These are phyloP conservation scores for Clarireedia hainanense DNA, from an alignment of 2,329 filamentous ascomycete genomes.

Conservation along the genomic window DNA sequence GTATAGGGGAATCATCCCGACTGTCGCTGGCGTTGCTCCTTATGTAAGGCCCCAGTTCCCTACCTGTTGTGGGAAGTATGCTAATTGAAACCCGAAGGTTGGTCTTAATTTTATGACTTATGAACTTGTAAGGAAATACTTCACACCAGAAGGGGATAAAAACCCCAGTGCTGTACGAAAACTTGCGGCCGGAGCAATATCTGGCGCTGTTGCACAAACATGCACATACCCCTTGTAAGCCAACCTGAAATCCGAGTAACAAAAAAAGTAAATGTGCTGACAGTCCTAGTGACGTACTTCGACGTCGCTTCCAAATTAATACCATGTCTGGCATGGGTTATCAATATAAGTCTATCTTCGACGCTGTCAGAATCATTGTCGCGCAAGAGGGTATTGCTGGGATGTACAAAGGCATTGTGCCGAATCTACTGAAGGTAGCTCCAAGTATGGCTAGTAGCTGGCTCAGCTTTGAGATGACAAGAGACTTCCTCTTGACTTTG, in stretches of 20 bases:
- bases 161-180: constrained; percentile 76
- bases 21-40: constrained; percentile 88
- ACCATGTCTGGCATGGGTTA: constrained; percentile 99
- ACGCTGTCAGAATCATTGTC: constrained; percentile 77
- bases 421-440: constrained; percentile 92
- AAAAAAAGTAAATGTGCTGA: constrained; percentile 5
- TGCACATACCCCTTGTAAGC: constrained; percentile 96
- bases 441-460: constrained; percentile 98
- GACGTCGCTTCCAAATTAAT: constrained; percentile 94
- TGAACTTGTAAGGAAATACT: constrained; percentile 72
- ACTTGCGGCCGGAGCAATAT: constrained; percentile 81
- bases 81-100: constrained; percentile 44
- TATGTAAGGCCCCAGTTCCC: constrained; percentile 52
- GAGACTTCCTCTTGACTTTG: constrained; percentile 71
- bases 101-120: constrained; percentile 99
- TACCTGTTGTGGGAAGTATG: not conserved
- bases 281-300: constrained; percentile 68
- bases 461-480: constrained; percentile 91
- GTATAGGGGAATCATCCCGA: constrained; percentile 92
- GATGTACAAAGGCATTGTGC: constrained; percentile 91
- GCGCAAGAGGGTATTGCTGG: constrained; percentile 75
- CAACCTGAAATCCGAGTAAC: not conserved
- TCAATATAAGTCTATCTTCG: constrained; percentile 79
- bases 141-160: constrained; percentile 82
- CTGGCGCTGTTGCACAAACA: constrained; percentile 93